Evolutionary conservation across 805 yeast genomes (phyloP), one percentile per base, ranked within the genome.

Genomic region (Ogataea populi-albae): DNA sequence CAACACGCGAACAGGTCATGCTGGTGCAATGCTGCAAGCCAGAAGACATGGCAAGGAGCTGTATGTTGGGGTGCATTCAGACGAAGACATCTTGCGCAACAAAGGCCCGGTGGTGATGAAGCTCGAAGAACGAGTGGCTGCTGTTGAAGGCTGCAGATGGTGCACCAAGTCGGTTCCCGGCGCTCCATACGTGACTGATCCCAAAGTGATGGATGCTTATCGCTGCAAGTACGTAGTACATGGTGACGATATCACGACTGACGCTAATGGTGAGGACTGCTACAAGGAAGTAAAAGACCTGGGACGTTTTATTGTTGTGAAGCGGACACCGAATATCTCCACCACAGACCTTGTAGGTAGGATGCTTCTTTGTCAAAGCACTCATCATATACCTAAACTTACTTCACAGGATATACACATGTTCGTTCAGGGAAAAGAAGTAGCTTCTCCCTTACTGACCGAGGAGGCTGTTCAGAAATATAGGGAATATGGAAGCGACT

Each of bases 171-270:
- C 83, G 0, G 73, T 91, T 12, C 72, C 79, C 2, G 67, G 73
- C 44, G 97, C 98, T 0, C 98, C 98, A 2, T 93, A 93, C 55
- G 97, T 91, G 10, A 93, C 98, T 0, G 84, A 79, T 45, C 94
- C 95, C 1, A 65, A 64, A 26, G 82, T 86, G 34, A 74, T 88
- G 86, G 87, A 84, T 49, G 47, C 67, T 17, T 76, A 76, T 54
- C 75, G 74, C 5, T 93, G 98, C 65, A 63, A 77, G 54, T 93
- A 80, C 57, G 98, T 93, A n/a, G 96, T 93, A 8, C 98, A 93
- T 60, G 98, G 98, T 5, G 98, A 93, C 61, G 98, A 93, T 56
- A 87, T 93, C 47, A 93, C 97, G 17, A 85, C 97, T 2, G 98
- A 93, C 61, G 96, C 96, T 11, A 73, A 86, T 54, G 98, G 98